phyloP scores from a whole-genome alignment of 139 green algal genomes.

The Pycnococcus provasolii region DNA sequence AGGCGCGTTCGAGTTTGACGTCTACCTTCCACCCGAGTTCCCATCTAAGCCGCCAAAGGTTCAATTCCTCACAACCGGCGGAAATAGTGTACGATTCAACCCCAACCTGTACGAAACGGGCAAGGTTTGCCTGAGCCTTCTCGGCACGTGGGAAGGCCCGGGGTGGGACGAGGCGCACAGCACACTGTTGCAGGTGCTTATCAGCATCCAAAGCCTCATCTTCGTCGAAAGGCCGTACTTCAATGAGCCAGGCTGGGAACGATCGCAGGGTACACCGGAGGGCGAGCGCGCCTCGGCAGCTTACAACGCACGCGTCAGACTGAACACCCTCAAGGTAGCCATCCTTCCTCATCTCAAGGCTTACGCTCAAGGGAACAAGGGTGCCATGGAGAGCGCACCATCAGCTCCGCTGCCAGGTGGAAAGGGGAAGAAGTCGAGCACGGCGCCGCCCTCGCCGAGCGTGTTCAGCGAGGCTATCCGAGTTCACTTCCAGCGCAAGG shows the following conservation, averaged over 20 bases:
- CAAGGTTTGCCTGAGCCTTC: slow-evolving; percentile 78
- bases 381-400: no score
- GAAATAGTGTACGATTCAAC: slow-evolving; percentile 62
- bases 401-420: no score
- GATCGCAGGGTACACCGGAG: slow-evolving; percentile 40
- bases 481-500: no score
- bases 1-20: slow-evolving; percentile 70
- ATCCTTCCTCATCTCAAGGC: slow-evolving; percentile 51
- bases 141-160: slow-evolving; percentile 65
- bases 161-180: slow-evolving; percentile 47
- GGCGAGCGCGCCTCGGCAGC: slow-evolving; percentile 28
- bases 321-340: slow-evolving; percentile 53
- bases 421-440: no score
- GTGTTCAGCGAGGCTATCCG: no score
- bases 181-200: slow-evolving; percentile 60
- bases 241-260: slow-evolving; percentile 51
- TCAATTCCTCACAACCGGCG: slow-evolving; percentile 54
- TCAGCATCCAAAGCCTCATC: slow-evolving; percentile 61
- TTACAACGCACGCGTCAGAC: slow-evolving; percentile 54
- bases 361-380: no score
- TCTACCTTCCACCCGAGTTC: slow-evolving; percentile 65
- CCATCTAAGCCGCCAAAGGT: slow-evolving; percentile 55
- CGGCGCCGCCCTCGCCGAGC: no score
- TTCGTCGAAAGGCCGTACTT: slow-evolving; percentile 49
- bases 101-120: slow-evolving; percentile 73